These are phyloP conservation scores for Primulina huaijiensis DNA, from an alignment of 257 asterid genomes.

Conservation along the genomic window DNA sequence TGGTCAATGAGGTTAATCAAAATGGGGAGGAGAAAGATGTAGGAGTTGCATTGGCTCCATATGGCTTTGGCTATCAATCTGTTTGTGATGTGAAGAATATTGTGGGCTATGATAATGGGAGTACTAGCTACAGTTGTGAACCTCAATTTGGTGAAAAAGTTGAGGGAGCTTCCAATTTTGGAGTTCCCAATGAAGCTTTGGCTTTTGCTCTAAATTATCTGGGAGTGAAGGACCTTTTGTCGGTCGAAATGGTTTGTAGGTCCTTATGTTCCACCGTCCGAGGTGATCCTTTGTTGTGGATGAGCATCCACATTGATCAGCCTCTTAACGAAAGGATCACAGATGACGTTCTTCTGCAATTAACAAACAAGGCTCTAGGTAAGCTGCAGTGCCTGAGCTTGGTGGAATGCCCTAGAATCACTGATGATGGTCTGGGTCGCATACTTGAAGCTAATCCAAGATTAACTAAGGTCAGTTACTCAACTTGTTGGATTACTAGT, in stretches of 20 bases:
- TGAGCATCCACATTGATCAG: constrained; percentile 56
- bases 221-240: constrained; percentile 71
- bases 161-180: constrained; percentile 34
- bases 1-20: constrained; percentile 19
- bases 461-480: constrained; percentile 65
- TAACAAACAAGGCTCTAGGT: constrained; percentile 67
- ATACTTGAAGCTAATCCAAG: constrained; percentile 63
- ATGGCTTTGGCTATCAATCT: constrained; percentile 25
- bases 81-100: constrained; percentile 26
- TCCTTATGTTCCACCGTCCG: constrained; percentile 49
- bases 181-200: constrained; percentile 62
- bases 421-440: constrained; percentile 63
- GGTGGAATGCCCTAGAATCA: constrained; percentile 60
- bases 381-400: constrained; percentile 59
- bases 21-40: constrained; percentile 30
- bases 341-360: constrained; percentile 54
- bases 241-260: constrained; percentile 63
- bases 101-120: constrained; percentile 27
- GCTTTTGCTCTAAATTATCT: constrained; percentile 42
- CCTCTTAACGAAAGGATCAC: constrained; percentile 67
- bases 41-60: constrained; percentile 30
- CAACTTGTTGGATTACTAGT: neutral
- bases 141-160: constrained; percentile 28
- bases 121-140: constrained; percentile 27
- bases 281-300: constrained; percentile 66